Base-by-base conservation (phyloP, 2,329 filamentous ascomycete species). In the Lachnellula occidentalis region DNA sequence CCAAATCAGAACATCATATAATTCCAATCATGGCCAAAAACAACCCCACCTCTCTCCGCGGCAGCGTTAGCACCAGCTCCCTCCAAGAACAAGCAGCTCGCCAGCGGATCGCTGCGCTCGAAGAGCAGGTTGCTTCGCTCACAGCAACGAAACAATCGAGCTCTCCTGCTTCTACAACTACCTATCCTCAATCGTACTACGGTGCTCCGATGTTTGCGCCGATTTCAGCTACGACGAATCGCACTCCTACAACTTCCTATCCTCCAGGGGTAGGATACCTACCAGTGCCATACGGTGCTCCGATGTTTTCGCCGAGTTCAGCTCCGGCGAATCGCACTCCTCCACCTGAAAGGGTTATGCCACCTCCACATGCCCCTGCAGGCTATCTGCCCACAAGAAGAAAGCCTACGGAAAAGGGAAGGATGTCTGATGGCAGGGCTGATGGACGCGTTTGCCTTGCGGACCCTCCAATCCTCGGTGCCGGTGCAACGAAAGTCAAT, bases 21-120 rank as follows among this genome's bases (percentile, higher is more conserved):
- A 43, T 8, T 5, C 9, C 39, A 17, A 60, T n/a, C 8, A 66
- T 66, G 64, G 64, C 64, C 24, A 63, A 61, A 45, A 65, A 66
- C 55, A 54, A 50, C 37, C 41, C 53, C 43, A 54, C 57, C 21
- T 61, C 64, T 21, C 61, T 66, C 21, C 64, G 61, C 36, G 51
- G 46, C 27, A 63, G 58, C 50, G 52, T 48, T 12, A 60, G 57
- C 37, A 60, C 49, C 46, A 37, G 57, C 2, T 63, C 62, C 39
- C 58, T 66, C 3, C 58, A 56, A 57, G 42, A 58, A 34, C 39
- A 49, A 45, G 55, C 56, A 45, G 46, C 47, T 17, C 57, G 53
- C 21, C 47, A 53, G 22, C 57, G 57, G 19, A 59, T 62, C n/a
- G 50, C 50, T 15, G 56, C 58, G 34, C 57, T 64, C 34, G 58